A percentile compares a stretch with the other conserved stretches of the same genome.
Conservation (phyloP, 2,329 filamentous ascomycete genomes). For the Trichoderma breve region DNA sequence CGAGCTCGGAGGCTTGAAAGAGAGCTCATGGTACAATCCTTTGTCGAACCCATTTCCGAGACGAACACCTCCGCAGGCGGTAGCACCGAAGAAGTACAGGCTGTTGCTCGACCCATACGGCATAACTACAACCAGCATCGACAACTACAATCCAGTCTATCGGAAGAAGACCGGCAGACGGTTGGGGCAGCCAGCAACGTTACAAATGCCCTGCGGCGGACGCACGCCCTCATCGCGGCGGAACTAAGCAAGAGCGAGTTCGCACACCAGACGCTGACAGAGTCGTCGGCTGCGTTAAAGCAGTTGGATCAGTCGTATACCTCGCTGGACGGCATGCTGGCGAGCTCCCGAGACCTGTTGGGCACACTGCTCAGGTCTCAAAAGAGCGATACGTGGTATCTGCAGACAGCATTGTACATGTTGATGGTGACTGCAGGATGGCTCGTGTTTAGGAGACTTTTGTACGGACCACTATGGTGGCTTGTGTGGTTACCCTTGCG, state of each 20-base stretch:
- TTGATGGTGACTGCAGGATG: conserved; percentile 74
- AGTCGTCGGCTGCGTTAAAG: conserved; percentile 78
- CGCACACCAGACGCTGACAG: conserved; percentile 81
- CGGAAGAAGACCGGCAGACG: conserved; percentile 69
- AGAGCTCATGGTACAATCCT: conserved; percentile 68
- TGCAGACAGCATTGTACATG: conserved; percentile 85
- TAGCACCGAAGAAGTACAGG: conserved; percentile 16
- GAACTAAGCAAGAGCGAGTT: conserved; percentile 87
- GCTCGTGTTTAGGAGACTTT: conserved; percentile 77
- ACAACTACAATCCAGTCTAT: conserved; percentile 37
- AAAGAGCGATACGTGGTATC: conserved; percentile 97
- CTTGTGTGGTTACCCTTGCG: conserved; percentile 80
- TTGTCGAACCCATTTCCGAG: conserved; percentile 46
- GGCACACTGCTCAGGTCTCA: conserved; percentile 78
- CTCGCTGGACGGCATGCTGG: conserved; percentile 73
- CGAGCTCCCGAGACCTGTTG: conserved; percentile 71
- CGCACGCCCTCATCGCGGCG: conserved; percentile 80
- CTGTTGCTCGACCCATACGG: conserved; percentile 24
- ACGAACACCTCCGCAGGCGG: conserved; percentile 32
- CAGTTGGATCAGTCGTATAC: conserved; percentile 79
- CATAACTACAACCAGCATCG: conserved; percentile 28
- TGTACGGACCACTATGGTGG: conserved; percentile 92
- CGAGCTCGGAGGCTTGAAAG: conserved; percentile 73
- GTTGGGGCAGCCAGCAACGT: conserved; percentile 78
- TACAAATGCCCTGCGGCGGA: conserved; percentile 77